Evolutionary conservation across 805 yeast species (phyloP).

Genomic region (Wickerhamomyces queroliae): DNA sequence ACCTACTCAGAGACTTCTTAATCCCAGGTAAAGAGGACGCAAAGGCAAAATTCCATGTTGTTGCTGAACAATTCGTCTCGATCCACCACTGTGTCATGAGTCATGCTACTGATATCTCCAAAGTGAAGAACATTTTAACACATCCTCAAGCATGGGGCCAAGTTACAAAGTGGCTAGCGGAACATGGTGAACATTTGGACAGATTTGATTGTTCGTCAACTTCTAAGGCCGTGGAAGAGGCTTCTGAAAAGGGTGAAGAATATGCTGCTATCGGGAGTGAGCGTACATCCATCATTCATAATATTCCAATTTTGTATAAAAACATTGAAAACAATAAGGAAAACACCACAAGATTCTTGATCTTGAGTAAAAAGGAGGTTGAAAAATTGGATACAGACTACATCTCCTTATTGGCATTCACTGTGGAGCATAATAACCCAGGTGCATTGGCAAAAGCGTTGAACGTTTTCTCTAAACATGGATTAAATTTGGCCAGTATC

Average conservation of each 20-base stretch:
- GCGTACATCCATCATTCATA: constrained; percentile 57
- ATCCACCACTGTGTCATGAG: constrained; percentile 74
- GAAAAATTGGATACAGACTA: constrained; percentile 6
- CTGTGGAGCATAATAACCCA: constrained; percentile 57
- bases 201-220: constrained; percentile 73
- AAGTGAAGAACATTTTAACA: constrained; percentile 61
- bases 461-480: constrained; percentile 44
- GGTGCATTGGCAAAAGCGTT: constrained; percentile 73
- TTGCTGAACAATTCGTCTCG: constrained; percentile 77
- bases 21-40: constrained; percentile 19
- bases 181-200: constrained; percentile 30
- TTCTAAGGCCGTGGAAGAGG: constrained; percentile 74
- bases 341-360: constrained; percentile 83
- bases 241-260: constrained; percentile 33
- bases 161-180: constrained; percentile 50
- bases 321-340: constrained; percentile 67
- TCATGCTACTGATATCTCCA: constrained; percentile 33
- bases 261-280: constrained; percentile 70
- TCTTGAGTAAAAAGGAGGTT: constrained; percentile 41
- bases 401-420: constrained; percentile 58
- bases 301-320: constrained; percentile 45
- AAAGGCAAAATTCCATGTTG: constrained; percentile 40
- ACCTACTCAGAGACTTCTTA: constrained; percentile 67
- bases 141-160: constrained; percentile 99
- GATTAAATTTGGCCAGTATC: constrained; percentile 64